Base-by-base conservation (phyloP, 1,284 basidiomycete species). In the Trametes sp. region DNA sequence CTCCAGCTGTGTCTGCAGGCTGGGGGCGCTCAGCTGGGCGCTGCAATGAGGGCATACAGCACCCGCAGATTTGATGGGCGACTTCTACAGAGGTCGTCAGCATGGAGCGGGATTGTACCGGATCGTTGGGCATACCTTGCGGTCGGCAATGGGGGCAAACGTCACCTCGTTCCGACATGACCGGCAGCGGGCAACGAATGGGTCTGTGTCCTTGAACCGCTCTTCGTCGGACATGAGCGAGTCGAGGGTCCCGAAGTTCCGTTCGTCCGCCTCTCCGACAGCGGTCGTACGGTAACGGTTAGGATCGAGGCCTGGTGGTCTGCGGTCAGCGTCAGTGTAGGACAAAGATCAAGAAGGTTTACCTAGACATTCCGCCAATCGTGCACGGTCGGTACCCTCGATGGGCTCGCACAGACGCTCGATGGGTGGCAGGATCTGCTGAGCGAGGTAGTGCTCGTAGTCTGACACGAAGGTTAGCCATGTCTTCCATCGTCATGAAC, bases 351-450 rank as follows among this genome's bases (percentile, higher is more conserved):
- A 11, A 62, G 24, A 33, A 2, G 2, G n/a, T 86, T 60, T 71
- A 92, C 96, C 97, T 8, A 99, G 86, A 74, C 96, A 98, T 78
- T 98, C 95, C 1, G 98, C 98, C 16, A 99, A 79, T 31, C 97
- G 84, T 10, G 94, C 82, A 35, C 94, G 86, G 72, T 99, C 97
- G 0, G 96, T 98, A 9, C 97, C 97, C 72, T 98, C 95, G 61
- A 99, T 98, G 7, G 92, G 91, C 60, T 98, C 98, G 74, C 97
- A 99, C 61, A 99, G 79, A 72, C 98, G 89, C 73, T 98, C 94
- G 54, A 99, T 89, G 0, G 98, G 96, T 4, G 97, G 97, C 13
- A 99, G 82, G 44, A 99, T 87, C 77, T 99, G 98, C 23, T 94
- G 86, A 11, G 93, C 87, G 24, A 99, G 82, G 77, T 99, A 99